phyloP scores from a whole-genome alignment of 2,329 filamentous ascomycete species.

The Dissoconium aciculare region DNA sequence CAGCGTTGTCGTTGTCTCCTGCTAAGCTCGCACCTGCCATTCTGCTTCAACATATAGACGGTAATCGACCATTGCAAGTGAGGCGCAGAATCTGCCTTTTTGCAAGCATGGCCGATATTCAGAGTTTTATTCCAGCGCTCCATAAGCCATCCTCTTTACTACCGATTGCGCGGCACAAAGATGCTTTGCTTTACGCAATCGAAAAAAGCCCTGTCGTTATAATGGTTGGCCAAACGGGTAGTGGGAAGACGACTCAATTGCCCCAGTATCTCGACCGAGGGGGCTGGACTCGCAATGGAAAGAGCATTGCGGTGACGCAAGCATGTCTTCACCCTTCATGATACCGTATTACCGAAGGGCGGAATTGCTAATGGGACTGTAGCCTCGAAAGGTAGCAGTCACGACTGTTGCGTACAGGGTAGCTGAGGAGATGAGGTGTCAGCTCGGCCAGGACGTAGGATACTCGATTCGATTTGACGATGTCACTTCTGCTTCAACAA shows the following conservation, averaged over 20 bases:
- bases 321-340: conserved; percentile 36
- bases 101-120: conserved; percentile 23
- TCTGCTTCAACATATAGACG: too few relatives aligned
- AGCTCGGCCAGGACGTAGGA: conserved; percentile 70
- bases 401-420: conserved; percentile 80
- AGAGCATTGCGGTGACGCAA: conserved; percentile 78
- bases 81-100: too few relatives aligned
- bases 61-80: too few relatives aligned
- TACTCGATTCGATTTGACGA: conserved; percentile 91
- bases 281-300: conserved; percentile 77
- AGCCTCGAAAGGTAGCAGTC: conserved; percentile 81
- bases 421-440: conserved; percentile 74
- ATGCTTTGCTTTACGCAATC: conserved; percentile 69
- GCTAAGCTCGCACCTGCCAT: too few relatives aligned
- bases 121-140: conserved; percentile 56
- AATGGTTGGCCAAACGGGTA: conserved; percentile 84
- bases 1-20: too few relatives aligned
- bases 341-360: conserved; percentile 15
- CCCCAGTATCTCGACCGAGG: conserved; percentile 79
- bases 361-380: conserved; percentile 19
- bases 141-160: conserved; percentile 74
- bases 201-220: conserved; percentile 76
- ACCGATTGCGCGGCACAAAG: conserved; percentile 70
- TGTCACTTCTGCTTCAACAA: conserved; percentile 67
- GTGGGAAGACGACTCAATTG: conserved; percentile 89